Conservation (phyloP, 768 basidiomycete species). For the Dendrothele bispora region DNA sequence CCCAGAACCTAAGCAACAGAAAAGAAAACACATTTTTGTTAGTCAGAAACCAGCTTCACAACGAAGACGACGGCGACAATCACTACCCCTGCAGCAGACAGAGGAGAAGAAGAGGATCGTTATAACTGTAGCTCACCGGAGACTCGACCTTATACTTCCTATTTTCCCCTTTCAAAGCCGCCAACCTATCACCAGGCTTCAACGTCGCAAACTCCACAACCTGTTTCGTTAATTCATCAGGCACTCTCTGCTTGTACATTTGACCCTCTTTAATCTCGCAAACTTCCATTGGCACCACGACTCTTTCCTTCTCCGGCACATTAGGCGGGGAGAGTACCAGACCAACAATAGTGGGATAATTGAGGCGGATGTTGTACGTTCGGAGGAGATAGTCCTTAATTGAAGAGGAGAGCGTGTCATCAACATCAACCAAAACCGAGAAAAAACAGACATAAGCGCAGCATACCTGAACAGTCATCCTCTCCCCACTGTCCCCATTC, state of each 20-base stretch:
- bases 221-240: constrained; percentile 26
- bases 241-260: constrained; percentile 45
- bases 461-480: constrained; percentile 41
- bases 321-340: constrained; percentile 29
- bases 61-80: no score
- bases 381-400: constrained; percentile 41
- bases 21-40: no score
- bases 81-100: background rate
- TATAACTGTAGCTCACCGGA: constrained; percentile 3
- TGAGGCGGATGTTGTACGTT: constrained; percentile 31
- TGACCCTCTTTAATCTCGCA: constrained; percentile 48
- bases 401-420: background rate
- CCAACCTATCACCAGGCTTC: constrained; percentile 41
- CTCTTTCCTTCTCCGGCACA: constrained; percentile 22
- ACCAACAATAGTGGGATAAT: constrained; percentile 37
- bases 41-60: no score
- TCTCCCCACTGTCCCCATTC: constrained; percentile 29
- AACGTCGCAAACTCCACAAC: constrained; percentile 52
- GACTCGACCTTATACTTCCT: constrained; percentile 32
- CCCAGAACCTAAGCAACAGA: constrained; percentile 4
- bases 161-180: constrained; percentile 12
- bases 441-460: background rate
- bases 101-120: background rate
- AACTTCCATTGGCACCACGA: constrained; percentile 51
- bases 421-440: background rate